These are phyloP conservation scores for Lasiodiplodia citricola DNA, from an alignment of 2,329 filamentous ascomycete genomes.

Conservation along the genomic window DNA sequence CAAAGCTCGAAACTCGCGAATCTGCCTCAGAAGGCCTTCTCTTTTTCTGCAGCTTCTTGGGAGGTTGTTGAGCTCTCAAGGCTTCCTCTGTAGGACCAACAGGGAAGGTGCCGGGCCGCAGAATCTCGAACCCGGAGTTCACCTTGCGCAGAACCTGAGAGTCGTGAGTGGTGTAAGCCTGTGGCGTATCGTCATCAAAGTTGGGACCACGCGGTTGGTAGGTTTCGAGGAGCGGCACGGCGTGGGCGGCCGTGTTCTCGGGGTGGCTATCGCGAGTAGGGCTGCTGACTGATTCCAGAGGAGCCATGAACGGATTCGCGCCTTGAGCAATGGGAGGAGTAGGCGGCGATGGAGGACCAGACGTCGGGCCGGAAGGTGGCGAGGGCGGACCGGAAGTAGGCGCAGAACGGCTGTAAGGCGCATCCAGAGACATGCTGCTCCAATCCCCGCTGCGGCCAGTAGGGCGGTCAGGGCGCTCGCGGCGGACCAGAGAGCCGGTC, in stretches of 20 bases:
- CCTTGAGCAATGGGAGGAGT: constrained; percentile 32
- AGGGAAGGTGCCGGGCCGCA: constrained; percentile 46
- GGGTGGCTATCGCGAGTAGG: constrained; percentile 35
- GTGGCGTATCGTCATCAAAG: constrained; percentile 39
- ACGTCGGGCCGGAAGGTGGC: constrained; percentile 3
- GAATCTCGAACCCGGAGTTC: constrained; percentile 49
- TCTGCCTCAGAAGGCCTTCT: constrained; percentile 37
- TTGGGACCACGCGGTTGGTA: constrained; percentile 46
- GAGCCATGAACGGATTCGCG: constrained; percentile 28
- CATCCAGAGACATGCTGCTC: constrained; percentile 42
- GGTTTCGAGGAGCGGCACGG: constrained; percentile 41
- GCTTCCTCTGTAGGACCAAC: constrained; percentile 33
- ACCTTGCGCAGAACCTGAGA: constrained; percentile 47
- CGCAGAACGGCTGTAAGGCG: constrained; percentile 25
- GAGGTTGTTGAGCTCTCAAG: constrained; percentile 40
- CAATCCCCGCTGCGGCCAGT: constrained; percentile 46
- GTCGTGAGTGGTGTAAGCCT: constrained; percentile 35
- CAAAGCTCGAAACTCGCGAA: constrained; percentile 42
- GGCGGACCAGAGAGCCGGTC: constrained; percentile 54
- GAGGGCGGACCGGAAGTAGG: constrained; percentile 13
- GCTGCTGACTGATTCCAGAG: constrained; percentile 29
- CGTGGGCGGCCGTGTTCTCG: constrained; percentile 38
- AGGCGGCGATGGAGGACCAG: constrained; percentile 5
- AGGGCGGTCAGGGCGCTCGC: constrained; percentile 38
- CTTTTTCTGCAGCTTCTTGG: constrained; percentile 52